phyloP scores from a whole-genome alignment of 2,329 filamentous ascomycete species.

The Pseudogymnoascus sp. region DNA sequence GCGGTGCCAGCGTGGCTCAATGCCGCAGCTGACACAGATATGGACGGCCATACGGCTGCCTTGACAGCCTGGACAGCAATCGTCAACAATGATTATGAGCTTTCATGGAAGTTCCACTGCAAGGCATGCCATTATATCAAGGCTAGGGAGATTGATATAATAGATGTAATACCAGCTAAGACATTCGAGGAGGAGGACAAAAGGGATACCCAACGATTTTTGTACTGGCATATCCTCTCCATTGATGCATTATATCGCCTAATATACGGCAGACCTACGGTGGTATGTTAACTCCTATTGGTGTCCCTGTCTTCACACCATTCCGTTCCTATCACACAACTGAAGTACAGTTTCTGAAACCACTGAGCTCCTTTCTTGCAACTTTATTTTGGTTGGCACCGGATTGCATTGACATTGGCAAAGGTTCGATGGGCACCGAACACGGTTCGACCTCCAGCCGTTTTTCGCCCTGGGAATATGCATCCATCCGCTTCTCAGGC shows the following conservation, averaged over 20 bases:
- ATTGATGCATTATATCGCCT: conserved; percentile 2
- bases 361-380: background rate
- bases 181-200: background rate
- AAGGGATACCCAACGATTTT: background rate
- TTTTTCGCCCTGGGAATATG: background rate
- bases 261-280: background rate
- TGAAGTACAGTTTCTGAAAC: background rate
- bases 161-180: background rate
- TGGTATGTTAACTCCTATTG: background rate
- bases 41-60: background rate
- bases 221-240: conserved; percentile 1
- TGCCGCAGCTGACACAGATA: background rate
- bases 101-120: conserved; percentile 7
- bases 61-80: background rate
- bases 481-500: background rate
- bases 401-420: background rate
- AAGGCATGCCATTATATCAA: background rate
- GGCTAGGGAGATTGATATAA: background rate
- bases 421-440: background rate
- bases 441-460: background rate
- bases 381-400: background rate
- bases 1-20: background rate
- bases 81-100: background rate
- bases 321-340: background rate
- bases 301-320: background rate